Evolutionary conservation across 73 alveolate genomes (phyloP), one percentile per base, ranked within the genome.

Genomic region (Paramecium sonneborni): DNA sequence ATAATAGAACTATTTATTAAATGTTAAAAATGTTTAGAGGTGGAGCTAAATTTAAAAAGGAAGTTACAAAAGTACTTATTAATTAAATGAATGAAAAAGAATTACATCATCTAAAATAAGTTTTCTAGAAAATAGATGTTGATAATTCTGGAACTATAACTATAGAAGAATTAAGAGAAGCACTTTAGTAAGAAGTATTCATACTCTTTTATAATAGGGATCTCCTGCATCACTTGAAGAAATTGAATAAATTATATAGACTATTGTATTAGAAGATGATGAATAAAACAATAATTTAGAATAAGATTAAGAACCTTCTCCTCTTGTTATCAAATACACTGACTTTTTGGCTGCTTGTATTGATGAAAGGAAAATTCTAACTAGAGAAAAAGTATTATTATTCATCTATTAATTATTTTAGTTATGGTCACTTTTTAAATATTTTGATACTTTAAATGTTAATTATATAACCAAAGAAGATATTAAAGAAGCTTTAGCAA

Each of bases 391-490:
- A 6, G 90, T 79, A 79, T 41, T 43, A 14, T n/a, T 32, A 3
- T 57, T 20, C 14, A 8, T 35, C 44, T 44, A 72, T 34, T 35
- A 0, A 12, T 38, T 24, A 18, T 68, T 20, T 43, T 79, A 79
- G 90, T 23, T 88, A 37, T 88, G 94, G 94, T 88, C 94, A 15
- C 70, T 88, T 10, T 88, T 88, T 43, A 88, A 88, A 28, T 88
- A 88, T 24, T 88, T 88, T 46, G 94, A 88, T 38, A 76, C 90
- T 26, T 72, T 46, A n/a, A 30, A 70, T 32, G 84, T 82, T 10
- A 70, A 70, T 32, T 72, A 43, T 30, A 88, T 88, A 56, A 70
- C 91, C 1, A 68, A 69, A 20, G 94, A 88, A 23, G 94, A 88
- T 48, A 69, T 88, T 69, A 88, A 88, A 30, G 94, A 88, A 44